phyloP scores from a whole-genome alignment of 1,284 basidiomycete genomes.

The Pseudozyma hubeiensis region DNA sequence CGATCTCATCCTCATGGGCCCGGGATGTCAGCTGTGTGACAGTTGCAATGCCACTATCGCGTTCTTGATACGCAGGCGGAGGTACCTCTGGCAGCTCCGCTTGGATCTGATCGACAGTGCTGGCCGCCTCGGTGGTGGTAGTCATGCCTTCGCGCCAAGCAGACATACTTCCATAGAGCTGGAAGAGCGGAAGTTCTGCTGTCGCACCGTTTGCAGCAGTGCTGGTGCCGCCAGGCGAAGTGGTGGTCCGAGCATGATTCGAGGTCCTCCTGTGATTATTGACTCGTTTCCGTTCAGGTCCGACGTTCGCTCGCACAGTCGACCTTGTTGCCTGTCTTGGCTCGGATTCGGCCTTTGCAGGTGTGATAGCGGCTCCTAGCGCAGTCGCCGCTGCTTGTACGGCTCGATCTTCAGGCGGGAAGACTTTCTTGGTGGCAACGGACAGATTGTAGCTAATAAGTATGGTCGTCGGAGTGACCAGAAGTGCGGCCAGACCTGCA shows the following conservation, averaged over 20 bases:
- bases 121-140: neutral
- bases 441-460: constrained; percentile 4
- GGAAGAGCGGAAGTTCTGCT: too few species aligned
- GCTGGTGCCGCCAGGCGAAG: too few species aligned
- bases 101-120: neutral
- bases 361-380: neutral
- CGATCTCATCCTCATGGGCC: neutral
- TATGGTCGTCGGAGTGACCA: neutral
- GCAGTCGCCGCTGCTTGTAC: too few species aligned
- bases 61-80: constrained; percentile 1
- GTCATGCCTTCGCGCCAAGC: neutral
- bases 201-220: too few species aligned
- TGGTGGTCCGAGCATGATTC: too few species aligned
- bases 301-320: too few species aligned
- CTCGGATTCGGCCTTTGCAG: neutral
- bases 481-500: neutral
- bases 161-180: neutral
- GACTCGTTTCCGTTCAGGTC: too few species aligned
- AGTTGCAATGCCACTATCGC: neutral
- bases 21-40: neutral
- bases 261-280: too few species aligned
- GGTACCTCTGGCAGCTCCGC: neutral
- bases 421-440: constrained; percentile 2
- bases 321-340: neutral
- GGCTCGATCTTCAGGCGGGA: neutral